Percentiles rank a stretch among this genome's conserved stretches.
phyloP scores from a whole-genome alignment of 2,329 filamentous ascomycete genomes.

The Hirsutella thompsonii region DNA sequence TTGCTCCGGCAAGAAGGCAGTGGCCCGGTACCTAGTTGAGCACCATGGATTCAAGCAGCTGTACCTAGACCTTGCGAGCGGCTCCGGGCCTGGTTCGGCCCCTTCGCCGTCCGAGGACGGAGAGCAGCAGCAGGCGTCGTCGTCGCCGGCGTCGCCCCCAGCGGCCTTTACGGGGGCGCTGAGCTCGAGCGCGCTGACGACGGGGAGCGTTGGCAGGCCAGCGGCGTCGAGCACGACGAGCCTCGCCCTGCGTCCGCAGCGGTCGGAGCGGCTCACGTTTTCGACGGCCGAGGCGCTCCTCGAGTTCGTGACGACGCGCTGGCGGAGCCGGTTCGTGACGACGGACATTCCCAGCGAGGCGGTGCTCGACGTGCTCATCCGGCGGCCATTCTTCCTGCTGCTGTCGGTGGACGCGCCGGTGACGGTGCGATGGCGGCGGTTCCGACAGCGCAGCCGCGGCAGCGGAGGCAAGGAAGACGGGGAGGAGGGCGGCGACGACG shows the following conservation, averaged over 20 bases:
- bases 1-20: conserved; percentile 83
- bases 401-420: conserved; percentile 86
- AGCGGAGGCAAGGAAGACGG: too few species aligned
- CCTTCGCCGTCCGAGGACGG: conserved; percentile 3
- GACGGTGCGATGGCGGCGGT: conserved; percentile 70
- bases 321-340: conserved; percentile 75
- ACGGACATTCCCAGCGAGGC: conserved; percentile 66
- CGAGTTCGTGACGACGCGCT: conserved; percentile 74
- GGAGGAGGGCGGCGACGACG: conserved; percentile 9
- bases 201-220: conserved; percentile 10
- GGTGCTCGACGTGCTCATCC: conserved; percentile 60
- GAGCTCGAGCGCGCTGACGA: conserved; percentile 14
- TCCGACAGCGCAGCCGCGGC: conserved; percentile 39
- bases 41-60: conserved; percentile 72
- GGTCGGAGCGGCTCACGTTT: conserved; percentile 29
- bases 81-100: neutral
- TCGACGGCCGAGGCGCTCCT: conserved; percentile 54
- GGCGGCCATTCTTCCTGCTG: conserved; percentile 84
- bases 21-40: conserved; percentile 76
- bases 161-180: conserved; percentile 10
- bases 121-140: conserved; percentile 3
- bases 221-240: conserved; percentile 13
- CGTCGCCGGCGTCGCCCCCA: conserved; percentile 2
- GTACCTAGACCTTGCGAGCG: conserved; percentile 31
- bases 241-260: conserved; percentile 11